Evolutionary conservation across 306 rosid species (phyloP).

Genomic region (Prunus salicina): DNA sequence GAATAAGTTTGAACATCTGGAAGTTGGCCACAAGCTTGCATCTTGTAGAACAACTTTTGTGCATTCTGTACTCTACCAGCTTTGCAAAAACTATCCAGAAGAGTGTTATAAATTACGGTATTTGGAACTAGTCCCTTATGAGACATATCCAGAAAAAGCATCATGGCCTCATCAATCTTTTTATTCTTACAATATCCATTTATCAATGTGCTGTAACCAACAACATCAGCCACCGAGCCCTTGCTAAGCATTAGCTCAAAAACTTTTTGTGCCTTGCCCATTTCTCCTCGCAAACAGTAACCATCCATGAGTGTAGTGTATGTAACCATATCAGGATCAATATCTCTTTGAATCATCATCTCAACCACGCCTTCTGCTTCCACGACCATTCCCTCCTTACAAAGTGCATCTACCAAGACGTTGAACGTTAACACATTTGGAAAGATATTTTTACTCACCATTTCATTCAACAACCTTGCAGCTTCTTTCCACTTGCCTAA

Average conservation of each 20-base stretch:
- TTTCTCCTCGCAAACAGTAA: no score
- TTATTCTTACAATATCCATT: not conserved
- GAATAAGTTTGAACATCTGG: not conserved
- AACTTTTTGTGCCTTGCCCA: not conserved
- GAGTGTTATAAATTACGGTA: not conserved
- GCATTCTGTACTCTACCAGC: not conserved
- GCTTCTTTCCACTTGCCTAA: not conserved
- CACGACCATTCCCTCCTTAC: no score
- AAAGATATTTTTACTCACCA: no score
- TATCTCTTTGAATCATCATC: no score
- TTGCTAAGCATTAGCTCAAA: not conserved
- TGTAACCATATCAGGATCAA: no score
- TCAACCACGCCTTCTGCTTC: no score
- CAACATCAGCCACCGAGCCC: not conserved
- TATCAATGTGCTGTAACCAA: not conserved
- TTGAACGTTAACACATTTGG: rapidly evolving
- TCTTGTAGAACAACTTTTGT: not conserved
- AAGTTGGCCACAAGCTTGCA: not conserved
- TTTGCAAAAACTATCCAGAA: not conserved
- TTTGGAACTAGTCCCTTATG: not conserved
- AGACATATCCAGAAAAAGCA: not conserved
- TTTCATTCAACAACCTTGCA: no score
- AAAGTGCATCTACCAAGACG: no score
- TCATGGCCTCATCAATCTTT: not conserved
- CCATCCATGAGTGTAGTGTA: no score